Base-by-base conservation (phyloP, 805 yeast genomes). In the Kluyveromyces lactis region DNA sequence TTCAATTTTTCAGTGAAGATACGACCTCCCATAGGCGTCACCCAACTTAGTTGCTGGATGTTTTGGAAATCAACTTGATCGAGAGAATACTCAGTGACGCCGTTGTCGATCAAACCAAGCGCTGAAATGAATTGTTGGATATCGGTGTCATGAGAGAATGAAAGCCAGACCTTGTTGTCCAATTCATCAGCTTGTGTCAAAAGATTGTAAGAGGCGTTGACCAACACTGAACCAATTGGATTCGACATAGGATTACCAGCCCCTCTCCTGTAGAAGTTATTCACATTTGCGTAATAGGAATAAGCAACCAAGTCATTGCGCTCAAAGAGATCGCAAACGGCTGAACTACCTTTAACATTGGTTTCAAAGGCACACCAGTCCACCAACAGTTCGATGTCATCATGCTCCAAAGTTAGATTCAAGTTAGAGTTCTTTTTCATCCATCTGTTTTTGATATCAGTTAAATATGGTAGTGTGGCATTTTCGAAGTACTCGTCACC, bases 81-180 rank as follows among this genome's bases (percentile, higher is more conserved):
- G 16, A 60, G 51, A 3, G 76, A 68, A 45, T 78, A 55, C 2
- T 31, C 33, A 39, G 61, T 62, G 26, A 59, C 50, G 17, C 55
- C 63, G 8, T 56, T 52, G 21, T 53, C 61, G 24, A 58, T 53
- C 18, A 83, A 56, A 8, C 86, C 87, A 37, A 83, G 60, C 2
- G 90, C 83, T 21, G 83, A 64, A 49, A 79, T 63, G 49, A 71
- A 77, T 31, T 79, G 64, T 44, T 77, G 66, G 34, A 84, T 59
- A 46, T 80, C 81, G 26, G 81, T 72, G 56, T 86, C 95, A 54
- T 86, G 95, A 11, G 85, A 69, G 65, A 84, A 80, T 47, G 78
- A 81, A 48, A 82, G 67, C 68, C 80, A 80, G 35, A 82, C 65
- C 41, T 73, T 71, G 55, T 58, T 73, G 45, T 64, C 69, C 49